A percentile compares a stretch with the other conserved stretches of the same genome.
phyloP scores from a whole-genome alignment of 352 stramenopile genomes.

The Saprolegnia parasitica region DNA sequence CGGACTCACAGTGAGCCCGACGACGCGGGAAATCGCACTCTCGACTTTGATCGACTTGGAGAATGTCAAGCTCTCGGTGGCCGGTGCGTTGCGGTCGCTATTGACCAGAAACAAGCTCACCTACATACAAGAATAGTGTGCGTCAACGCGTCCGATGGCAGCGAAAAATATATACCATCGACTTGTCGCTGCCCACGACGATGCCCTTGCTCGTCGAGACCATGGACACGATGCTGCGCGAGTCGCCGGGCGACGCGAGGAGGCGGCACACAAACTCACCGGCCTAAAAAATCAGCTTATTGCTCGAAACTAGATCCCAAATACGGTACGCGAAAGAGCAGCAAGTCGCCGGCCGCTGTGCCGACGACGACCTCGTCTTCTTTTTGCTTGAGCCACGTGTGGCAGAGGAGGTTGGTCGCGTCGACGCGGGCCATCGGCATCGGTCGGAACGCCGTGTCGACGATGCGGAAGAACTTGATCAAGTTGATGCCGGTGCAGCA shows the following conservation, averaged over 20 bases:
- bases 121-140: background rate
- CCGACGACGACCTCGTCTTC: conserved; percentile 87
- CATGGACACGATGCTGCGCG: conserved; percentile 48
- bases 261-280: conserved; percentile 64
- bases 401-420: conserved; percentile 64
- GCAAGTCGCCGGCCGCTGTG: conserved; percentile 71
- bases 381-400: conserved; percentile 87
- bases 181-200: conserved; percentile 69
- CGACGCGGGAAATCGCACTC: conserved; percentile 38
- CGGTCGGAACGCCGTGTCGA: conserved; percentile 78
- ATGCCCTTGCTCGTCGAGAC: conserved; percentile 68
- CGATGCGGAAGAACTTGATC: conserved; percentile 88
- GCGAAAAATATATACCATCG: conserved; percentile 39
- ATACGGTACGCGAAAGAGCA: conserved; percentile 62
- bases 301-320: background rate
- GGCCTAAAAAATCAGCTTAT: conserved; percentile 31
- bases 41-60: conserved; percentile 48
- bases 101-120: conserved; percentile 24
- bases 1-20: conserved; percentile 59
- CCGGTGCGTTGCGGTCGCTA: conserved; percentile 10
- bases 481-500: conserved; percentile 76
- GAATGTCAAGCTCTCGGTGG: conserved; percentile 22
- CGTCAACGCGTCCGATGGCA: background rate
- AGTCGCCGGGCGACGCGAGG: conserved; percentile 46
- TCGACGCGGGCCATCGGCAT: conserved; percentile 80